Conservation (phyloP, 140 eudicot species). For the Erigeron philadelphicus region DNA sequence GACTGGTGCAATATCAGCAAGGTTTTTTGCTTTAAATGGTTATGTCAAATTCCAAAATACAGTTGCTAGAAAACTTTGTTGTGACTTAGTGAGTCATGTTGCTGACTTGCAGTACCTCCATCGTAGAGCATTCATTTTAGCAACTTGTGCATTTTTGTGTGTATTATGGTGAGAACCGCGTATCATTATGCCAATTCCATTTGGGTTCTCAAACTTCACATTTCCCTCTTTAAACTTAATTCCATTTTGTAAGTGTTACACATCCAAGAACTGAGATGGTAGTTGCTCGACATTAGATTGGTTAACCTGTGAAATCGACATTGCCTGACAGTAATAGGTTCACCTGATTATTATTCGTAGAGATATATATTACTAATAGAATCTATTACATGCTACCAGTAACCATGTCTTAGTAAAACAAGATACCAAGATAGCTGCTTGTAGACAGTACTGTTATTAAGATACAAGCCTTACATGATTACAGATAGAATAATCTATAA, state of each 20-base stretch:
- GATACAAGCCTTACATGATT: not conserved
- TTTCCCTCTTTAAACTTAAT: slow-evolving; percentile 11
- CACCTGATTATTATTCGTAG: not conserved
- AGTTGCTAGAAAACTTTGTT: slow-evolving; percentile 2
- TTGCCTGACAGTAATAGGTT: slow-evolving; percentile 6
- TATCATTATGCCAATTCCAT: slow-evolving; percentile 12
- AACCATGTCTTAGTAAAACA: not conserved
- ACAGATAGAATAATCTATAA: not conserved
- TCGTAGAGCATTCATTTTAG: not conserved
- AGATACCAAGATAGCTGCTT: not conserved
- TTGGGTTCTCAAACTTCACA: slow-evolving; percentile 7
- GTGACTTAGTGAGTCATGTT: slow-evolving; percentile 5
- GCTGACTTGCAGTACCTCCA: not conserved
- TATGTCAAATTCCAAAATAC: slow-evolving; percentile 8
- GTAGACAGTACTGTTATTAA: not conserved
- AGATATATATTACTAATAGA: slow-evolving; percentile 12
- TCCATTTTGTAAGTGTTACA: not conserved
- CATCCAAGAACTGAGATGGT: slow-evolving; percentile 16
- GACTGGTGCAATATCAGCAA: not conserved
- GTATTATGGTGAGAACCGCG: not conserved
- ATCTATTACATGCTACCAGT: not conserved
- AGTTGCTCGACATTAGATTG: slow-evolving; percentile 2
- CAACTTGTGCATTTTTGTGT: not conserved
- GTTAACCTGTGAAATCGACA: not conserved
- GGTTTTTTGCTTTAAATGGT: not conserved